Conservation (phyloP, 2,329 filamentous ascomycete genomes). For the Didymellaceae sp. region DNA sequence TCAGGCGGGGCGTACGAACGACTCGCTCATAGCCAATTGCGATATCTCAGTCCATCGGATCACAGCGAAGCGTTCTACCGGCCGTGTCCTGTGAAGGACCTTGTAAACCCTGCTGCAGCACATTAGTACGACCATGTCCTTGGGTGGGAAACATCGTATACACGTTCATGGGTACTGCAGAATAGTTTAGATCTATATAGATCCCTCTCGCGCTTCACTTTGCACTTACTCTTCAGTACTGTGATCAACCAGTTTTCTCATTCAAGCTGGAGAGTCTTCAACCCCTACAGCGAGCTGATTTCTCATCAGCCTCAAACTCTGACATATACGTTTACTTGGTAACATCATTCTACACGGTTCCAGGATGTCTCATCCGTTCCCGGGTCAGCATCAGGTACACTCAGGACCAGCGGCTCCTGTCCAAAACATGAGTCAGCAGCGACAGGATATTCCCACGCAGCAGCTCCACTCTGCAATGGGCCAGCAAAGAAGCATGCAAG, state of each 20-base stretch:
- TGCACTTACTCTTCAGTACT: constrained; percentile 18
- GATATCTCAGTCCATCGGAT: constrained; percentile 10
- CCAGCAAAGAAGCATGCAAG: constrained; percentile 20
- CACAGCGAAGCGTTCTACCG: constrained; percentile 6
- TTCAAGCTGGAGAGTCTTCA: not conserved
- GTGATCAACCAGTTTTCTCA: constrained; percentile 9
- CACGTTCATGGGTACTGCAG: constrained; percentile 14
- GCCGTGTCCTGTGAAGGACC: constrained; percentile 15
- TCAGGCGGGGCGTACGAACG: constrained; percentile 22
- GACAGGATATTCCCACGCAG: constrained; percentile 19
- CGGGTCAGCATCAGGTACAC: constrained; percentile 17
- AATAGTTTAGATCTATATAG: constrained; percentile 19
- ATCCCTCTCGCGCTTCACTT: constrained; percentile 21
- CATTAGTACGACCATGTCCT: constrained; percentile 17
- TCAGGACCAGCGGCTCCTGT: constrained; percentile 16
- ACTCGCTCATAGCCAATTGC: constrained; percentile 21
- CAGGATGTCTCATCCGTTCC: constrained; percentile 21
- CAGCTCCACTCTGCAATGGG: constrained; percentile 9
- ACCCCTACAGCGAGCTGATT: not conserved
- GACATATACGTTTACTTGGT: too few relatives aligned
- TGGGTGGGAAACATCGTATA: constrained; percentile 11
- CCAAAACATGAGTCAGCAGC: constrained; percentile 30
- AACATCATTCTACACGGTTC: not conserved
- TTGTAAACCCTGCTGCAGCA: constrained; percentile 15
- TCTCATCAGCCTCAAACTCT: too few relatives aligned